These are phyloP conservation scores for Colletotrichum sp. DNA, from an alignment of 2,329 filamentous ascomycete genomes.

Conservation along the genomic window DNA sequence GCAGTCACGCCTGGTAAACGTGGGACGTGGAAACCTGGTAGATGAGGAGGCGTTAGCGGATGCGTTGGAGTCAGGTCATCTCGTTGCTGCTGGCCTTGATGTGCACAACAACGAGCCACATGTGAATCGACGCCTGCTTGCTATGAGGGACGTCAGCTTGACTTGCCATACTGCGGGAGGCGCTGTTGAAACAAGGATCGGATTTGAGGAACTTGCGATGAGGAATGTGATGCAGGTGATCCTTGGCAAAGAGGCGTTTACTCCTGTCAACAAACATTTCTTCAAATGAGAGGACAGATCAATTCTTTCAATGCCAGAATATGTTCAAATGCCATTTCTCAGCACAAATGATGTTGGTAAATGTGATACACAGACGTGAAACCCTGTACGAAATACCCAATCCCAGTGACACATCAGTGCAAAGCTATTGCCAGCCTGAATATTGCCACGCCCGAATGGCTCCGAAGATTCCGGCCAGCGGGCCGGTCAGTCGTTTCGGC, in stretches of 20 bases:
- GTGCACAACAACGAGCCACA: slow-evolving; percentile 51
- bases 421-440: background rate
- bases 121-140: slow-evolving; percentile 40
- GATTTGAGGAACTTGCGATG: slow-evolving; percentile 60
- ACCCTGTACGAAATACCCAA: background rate
- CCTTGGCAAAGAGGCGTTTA: slow-evolving; percentile 45
- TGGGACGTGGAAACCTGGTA: slow-evolving; percentile 42
- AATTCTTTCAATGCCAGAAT: background rate
- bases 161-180: slow-evolving; percentile 61
- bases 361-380: background rate
- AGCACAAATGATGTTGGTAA: background rate
- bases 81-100: slow-evolving; percentile 19
- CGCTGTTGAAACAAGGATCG: slow-evolving; percentile 56
- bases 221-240: slow-evolving; percentile 57
- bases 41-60: slow-evolving; percentile 21
- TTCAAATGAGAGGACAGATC: slow-evolving; percentile 28
- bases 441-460: background rate
- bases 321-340: background rate
- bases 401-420: background rate
- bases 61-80: slow-evolving; percentile 16
- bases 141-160: slow-evolving; percentile 41
- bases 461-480: background rate
- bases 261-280: slow-evolving; percentile 59
- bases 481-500: background rate
- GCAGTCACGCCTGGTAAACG: slow-evolving; percentile 58